These are phyloP conservation scores for Meyerozyma sp. DNA, from an alignment of 1,139 yeast species.

Conservation along the genomic window DNA sequence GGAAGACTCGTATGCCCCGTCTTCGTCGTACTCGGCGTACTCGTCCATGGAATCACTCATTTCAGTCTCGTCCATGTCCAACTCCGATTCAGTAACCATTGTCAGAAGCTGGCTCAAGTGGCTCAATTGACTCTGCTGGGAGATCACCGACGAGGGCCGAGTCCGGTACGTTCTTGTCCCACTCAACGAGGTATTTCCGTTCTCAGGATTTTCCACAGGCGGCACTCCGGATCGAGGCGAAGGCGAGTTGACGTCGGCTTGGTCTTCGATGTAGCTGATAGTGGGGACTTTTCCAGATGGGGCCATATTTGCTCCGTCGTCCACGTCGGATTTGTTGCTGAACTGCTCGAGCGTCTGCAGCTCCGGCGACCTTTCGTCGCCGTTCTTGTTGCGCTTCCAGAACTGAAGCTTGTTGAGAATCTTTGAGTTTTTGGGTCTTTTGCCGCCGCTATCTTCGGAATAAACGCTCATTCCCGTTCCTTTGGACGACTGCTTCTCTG, in stretches of 20 bases:
- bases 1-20: constrained; percentile 26
- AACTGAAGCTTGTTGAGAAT: constrained; percentile 35
- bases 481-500: constrained; percentile 13
- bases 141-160: constrained; percentile 63
- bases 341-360: neutral
- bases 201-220: neutral
- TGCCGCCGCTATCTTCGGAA: constrained; percentile 7
- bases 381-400: constrained; percentile 24
- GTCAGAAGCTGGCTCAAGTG: constrained; percentile 54
- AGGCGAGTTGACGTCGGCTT: neutral
- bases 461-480: constrained; percentile 8
- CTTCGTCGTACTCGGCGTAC: constrained; percentile 29
- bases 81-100: constrained; percentile 42
- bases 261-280: neutral
- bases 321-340: neutral
- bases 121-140: constrained; percentile 55
- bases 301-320: neutral
- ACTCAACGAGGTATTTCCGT: neutral
- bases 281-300: neutral
- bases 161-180: constrained; percentile 13
- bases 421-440: constrained; percentile 18
- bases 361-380: constrained; percentile 1
- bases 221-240: neutral
- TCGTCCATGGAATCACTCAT: constrained; percentile 33
- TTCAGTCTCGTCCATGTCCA: constrained; percentile 42